Evolutionary conservation across 305 asterid genomes (phyloP), one percentile per base, ranked within the genome.

Genomic region (Fraxinus latifolia): DNA sequence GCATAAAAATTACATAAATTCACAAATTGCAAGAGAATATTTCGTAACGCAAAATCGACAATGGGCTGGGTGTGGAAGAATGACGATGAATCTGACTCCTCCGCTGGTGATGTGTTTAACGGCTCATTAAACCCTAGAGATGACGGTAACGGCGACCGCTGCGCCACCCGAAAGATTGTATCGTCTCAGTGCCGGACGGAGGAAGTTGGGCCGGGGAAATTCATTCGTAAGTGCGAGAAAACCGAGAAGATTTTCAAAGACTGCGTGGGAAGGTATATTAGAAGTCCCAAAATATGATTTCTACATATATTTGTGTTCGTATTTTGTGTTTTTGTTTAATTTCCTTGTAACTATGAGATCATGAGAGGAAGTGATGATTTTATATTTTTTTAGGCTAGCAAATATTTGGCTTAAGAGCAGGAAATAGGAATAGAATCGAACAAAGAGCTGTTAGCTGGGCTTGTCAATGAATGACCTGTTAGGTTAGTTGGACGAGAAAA

Each of bases 131-230:
- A 76, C 82, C 83, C 88, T 83, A 77, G 36, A 55, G 87, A 86
- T 23, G 33, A 79, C 74, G 84, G 62, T 74, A n/a, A 79, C 36
- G 87, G 84, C 73, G 90, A 50, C 19, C 84, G 86, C 4, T 88
- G 84, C 85, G 82, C 71, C 12, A 90, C 97, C 82, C 87, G 95
- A 83, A 95, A 83, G 90, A 88, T 94, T 76, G 88, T 92, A 65
- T 89, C 65, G 74, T 90, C 96, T 36, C 89, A 90, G 80, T 95
- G 99, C 89, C 89, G 86, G 42, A 92, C 97, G 11, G 94, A 91
- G 88, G 95, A 94, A 83, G 88, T 89, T 31, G 97, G 94, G 89
- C 97, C 95, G 34, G 98, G 99, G 3, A 92, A 87, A 82, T 94
- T 91, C 87, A 65, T 95, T 1, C 90, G 92, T 34, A 93, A 90